Conservation (phyloP, 108 stramenopile species). For the Skeletonema potamos region DNA sequence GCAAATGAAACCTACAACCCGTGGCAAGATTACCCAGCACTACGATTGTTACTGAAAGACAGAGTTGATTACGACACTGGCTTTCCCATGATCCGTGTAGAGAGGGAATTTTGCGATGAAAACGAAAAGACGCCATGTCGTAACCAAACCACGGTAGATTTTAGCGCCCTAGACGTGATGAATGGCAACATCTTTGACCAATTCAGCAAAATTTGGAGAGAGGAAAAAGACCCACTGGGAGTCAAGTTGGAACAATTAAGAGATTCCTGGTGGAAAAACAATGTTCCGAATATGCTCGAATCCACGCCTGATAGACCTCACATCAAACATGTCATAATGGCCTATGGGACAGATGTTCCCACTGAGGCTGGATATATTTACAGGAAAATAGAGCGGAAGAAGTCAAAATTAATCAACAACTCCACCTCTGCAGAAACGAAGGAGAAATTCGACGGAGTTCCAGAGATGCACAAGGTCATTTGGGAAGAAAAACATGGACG, state of each 20-base stretch:
- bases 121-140: constrained; percentile 40
- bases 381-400: constrained; percentile 30
- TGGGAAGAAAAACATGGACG: constrained; percentile 68
- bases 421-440: neutral
- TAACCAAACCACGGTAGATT: constrained; percentile 22
- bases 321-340: constrained; percentile 79
- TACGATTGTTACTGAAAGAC: constrained; percentile 62
- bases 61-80: constrained; percentile 75
- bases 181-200: constrained; percentile 58
- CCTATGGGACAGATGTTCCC: constrained; percentile 81
- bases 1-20: constrained; percentile 49
- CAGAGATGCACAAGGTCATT: constrained; percentile 50
- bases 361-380: constrained; percentile 82
- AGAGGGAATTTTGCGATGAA: constrained; percentile 53
- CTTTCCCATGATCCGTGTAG: constrained; percentile 64
- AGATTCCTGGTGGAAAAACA: constrained; percentile 63
- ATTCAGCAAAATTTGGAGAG: constrained; percentile 76
- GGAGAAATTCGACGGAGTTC: constrained; percentile 33
- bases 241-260: constrained; percentile 72
- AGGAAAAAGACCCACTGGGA: constrained; percentile 62
- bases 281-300: constrained; percentile 67
- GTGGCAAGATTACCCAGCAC: constrained; percentile 68
- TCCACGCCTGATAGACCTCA: constrained; percentile 79
- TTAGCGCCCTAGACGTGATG: constrained; percentile 53
- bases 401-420: neutral